Evolutionary conservation across 768 basidiomycete genomes (phyloP), one percentile per base, ranked within the genome.

Genomic region (Trametes sanguinea): DNA sequence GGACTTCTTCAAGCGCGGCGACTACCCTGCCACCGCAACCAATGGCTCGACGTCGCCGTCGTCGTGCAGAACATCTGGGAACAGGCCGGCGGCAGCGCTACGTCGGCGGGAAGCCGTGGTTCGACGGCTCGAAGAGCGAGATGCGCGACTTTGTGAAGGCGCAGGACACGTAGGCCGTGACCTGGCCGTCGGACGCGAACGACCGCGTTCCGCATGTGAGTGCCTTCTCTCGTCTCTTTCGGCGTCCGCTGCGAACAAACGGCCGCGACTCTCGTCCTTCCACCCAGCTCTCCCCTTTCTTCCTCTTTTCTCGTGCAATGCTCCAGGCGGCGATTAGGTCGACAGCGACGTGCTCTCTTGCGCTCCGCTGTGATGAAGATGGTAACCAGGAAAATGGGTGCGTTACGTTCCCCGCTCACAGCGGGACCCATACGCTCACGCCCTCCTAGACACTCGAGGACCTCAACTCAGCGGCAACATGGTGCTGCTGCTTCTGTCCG

Each of bases 111-210:
- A 80, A 80, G 73, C 72, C 74, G 80, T 93, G 90, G 91, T 79
- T 86, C 35, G 85, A 93, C 70, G 75, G 76, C 14, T 82, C 82
- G 39, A 66, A 63, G 44, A 81, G 78, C 17, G 90, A 89, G 8
- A 90, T 90, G 88, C 76, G 74, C 47, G 87, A 89, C 55, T 92
- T 92, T 72, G 84, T 85, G 14, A 60, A 72, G 8, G 82, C 78
- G 4, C 81, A 89, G 73, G 76, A 76, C 42, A 78, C 81, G 54
- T 94, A 92, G 93, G 83, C 81, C 65, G 78, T 82, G 52, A 89
- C 88, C 8, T 94, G 93, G 93, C 86, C 89, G 2, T 72, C 78
- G 5, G 81, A 78, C 52, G 78, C 83, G 10, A 80, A 84, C 60
- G 80, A 84, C 52, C 33, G 86, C 87, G 2, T 83, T 94, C 76